phyloP scores from a whole-genome alignment of 306 rosid genomes.

The Comarum palustre region DNA sequence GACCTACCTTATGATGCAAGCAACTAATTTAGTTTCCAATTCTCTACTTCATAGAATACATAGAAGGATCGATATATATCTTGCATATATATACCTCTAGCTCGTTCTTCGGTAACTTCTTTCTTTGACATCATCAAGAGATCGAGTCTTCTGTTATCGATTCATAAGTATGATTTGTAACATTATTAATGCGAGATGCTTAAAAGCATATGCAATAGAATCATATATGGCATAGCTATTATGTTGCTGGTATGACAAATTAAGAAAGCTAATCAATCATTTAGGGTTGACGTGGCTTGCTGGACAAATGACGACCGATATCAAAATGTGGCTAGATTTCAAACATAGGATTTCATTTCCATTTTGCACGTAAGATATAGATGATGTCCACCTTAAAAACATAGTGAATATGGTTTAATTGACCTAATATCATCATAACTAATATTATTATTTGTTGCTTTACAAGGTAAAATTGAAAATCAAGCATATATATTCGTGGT shows the following conservation, averaged over 20 bases:
- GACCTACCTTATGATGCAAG: neutral
- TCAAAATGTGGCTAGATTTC: neutral
- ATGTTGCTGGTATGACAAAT: neutral
- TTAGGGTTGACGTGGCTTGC: neutral
- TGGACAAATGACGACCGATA: neutral
- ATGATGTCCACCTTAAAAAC: neutral
- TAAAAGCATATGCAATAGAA: neutral
- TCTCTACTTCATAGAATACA: neutral
- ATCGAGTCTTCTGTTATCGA: too few relatives aligned
- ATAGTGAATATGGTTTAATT: neutral
- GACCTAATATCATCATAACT: neutral
- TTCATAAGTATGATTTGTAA: neutral
- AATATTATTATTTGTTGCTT: neutral
- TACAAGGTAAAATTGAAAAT: neutral
- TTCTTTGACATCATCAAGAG: too few relatives aligned
- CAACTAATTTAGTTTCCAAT: neutral
- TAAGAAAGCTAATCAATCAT: neutral
- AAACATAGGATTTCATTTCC: neutral
- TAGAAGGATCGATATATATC: too few relatives aligned
- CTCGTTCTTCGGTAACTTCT: too few relatives aligned
- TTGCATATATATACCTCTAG: too few relatives aligned
- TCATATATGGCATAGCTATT: neutral
- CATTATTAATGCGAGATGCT: neutral
- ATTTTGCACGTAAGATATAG: neutral
- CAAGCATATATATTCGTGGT: neutral